These are phyloP conservation scores for Stagonosporopsis chrysanthemi DNA, from an alignment of 2,329 filamentous ascomycete species.

Conservation along the genomic window DNA sequence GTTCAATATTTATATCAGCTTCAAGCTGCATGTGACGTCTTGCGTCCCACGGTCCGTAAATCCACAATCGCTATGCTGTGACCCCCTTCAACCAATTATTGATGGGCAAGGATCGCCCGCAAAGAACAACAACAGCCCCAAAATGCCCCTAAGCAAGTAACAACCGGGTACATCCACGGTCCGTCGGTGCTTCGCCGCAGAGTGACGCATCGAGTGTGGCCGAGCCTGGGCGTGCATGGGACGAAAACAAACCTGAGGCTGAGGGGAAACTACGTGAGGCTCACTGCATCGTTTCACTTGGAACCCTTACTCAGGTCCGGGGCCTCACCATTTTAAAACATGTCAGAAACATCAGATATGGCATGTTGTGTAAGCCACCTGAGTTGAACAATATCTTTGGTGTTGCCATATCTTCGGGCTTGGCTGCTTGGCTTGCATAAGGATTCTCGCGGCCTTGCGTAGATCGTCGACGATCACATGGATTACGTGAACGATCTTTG, in stretches of 20 bases:
- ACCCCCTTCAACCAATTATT: constrained; percentile 1
- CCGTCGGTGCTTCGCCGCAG: constrained; percentile 15
- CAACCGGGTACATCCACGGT: constrained; percentile 1
- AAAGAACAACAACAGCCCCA: not conserved
- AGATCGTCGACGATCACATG: constrained; percentile 18
- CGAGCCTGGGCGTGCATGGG: constrained; percentile 18
- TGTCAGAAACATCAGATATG: constrained; percentile 16
- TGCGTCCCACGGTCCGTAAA: constrained; percentile 7
- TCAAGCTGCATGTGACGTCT: constrained; percentile 12
- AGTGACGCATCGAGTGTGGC: constrained; percentile 11
- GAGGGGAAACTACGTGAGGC: constrained; percentile 11
- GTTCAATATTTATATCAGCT: constrained; percentile 9
- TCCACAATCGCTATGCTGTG: constrained; percentile 3
- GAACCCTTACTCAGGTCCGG: not conserved
- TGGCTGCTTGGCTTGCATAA: constrained; percentile 21
- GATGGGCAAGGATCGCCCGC: not conserved
- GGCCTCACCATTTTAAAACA: not conserved
- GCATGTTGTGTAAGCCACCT: not conserved
- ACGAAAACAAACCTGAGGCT: constrained; percentile 20
- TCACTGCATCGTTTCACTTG: constrained; percentile 4
- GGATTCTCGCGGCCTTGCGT: constrained; percentile 16
- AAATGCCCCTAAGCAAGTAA: not conserved
- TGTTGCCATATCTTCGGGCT: constrained; percentile 8
- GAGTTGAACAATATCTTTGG: not conserved
- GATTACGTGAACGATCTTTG: constrained; percentile 1